A percentile compares a stretch with the other conserved stretches of the same genome.
Evolutionary conservation across 192 early-diverging fungal species (phyloP).

Genomic region (Lobosporangium transversale): DNA sequence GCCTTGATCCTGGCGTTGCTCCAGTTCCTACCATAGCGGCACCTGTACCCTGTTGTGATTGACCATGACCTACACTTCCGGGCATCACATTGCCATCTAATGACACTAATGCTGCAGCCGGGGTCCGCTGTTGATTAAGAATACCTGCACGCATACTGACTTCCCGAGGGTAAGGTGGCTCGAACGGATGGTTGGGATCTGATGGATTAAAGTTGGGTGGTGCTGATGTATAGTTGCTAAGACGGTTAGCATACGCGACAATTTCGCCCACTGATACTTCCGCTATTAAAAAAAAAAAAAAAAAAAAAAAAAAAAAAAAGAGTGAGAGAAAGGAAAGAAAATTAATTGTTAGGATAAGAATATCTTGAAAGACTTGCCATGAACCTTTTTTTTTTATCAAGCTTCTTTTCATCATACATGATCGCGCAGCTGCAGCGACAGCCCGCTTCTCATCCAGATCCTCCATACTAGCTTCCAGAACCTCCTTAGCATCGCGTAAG

Average conservation of each 20-base stretch:
- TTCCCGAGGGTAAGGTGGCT: constrained; percentile 65
- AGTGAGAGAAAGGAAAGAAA: background rate
- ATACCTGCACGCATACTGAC: constrained; percentile 61
- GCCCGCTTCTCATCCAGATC: constrained; percentile 36
- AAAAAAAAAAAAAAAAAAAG: constrained; percentile 1
- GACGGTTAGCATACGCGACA: constrained; percentile 60
- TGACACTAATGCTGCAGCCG: constrained; percentile 46
- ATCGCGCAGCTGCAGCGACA: constrained; percentile 26
- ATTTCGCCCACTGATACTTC: constrained; percentile 58
- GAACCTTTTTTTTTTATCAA: too few species aligned
- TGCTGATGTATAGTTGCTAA: constrained; percentile 63
- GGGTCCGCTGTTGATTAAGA: constrained; percentile 59
- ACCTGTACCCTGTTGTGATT: background rate
- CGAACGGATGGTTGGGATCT: constrained; percentile 58
- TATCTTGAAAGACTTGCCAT: too few species aligned
- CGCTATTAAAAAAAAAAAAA: background rate
- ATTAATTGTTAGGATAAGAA: background rate
- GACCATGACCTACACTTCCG: constrained; percentile 13
- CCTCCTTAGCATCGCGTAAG: constrained; percentile 40
- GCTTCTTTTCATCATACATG: constrained; percentile 15
- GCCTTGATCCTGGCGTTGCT: background rate
- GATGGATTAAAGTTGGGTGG: constrained; percentile 61
- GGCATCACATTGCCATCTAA: constrained; percentile 46
- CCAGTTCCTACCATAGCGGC: too few species aligned
- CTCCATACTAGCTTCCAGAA: constrained; percentile 45